Base-by-base conservation (phyloP, 2,329 filamentous ascomycete species). In the Paraphoma chrysanthemicola region DNA sequence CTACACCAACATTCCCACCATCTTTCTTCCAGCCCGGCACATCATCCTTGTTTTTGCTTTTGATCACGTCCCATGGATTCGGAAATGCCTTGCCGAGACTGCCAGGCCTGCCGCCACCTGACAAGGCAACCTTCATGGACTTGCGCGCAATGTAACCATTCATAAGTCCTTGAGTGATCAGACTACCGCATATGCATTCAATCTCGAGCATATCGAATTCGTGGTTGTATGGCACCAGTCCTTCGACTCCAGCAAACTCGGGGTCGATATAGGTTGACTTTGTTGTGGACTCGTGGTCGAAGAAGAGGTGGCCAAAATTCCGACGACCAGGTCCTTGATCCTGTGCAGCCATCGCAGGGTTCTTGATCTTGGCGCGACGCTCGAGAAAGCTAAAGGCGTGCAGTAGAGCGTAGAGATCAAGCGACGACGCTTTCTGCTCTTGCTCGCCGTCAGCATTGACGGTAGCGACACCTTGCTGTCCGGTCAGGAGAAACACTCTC, bases 91-190 rank as follows among this genome's bases (percentile, higher is more conserved):
- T 90, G 33, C 81, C 81, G 17, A 91, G 84, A 7, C 80, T 75
- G 2, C 80, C 77, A 23, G 72, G 73, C 52, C 67, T 70, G 57
- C 88, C 90, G 23, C 90, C 88, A 2, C 93, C 93, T 50, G 90
- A 87, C 43, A 97, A 91, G 11, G 92, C 93, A 69, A 97, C 93
- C 47, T 90, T 88, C 43, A 85, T 85, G 69, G 88, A 87, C 28
- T 85, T 85, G 68, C 96, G 92, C 14, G 90, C 91, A 29, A 97
- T 85, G 70, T 93, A 97, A 1, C 93, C 94, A 64, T 89, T 88
- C 72, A 97, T 82, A 23, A 97, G 80, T 0, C 90, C 91, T 75
- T 96, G 91, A 48, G 90, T 87, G 17, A 96, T 85, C 11, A 97
- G 83, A 10, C 88, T 89, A 0, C 90, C 86, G 11, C 96, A 83